Conservation (phyloP, 2,329 filamentous ascomycete genomes). For the Cladosporium sp. region DNA sequence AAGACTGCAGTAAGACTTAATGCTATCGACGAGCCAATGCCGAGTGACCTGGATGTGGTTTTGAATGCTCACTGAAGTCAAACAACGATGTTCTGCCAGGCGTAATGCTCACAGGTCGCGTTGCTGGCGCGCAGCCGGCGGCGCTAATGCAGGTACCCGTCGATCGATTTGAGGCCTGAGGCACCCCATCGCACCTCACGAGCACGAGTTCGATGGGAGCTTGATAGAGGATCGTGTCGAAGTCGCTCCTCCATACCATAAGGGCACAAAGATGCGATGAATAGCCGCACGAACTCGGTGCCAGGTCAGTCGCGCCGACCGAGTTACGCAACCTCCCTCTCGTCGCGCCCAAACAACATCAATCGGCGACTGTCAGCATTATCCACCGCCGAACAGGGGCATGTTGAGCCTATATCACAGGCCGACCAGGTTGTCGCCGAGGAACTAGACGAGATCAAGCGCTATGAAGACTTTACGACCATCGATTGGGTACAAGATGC, state of each 20-base stretch:
- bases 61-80: too few species aligned
- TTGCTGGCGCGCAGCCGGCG: neutral
- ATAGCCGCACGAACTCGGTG: conserved; percentile 34
- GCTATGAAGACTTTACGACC: conserved; percentile 97
- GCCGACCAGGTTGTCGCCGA: conserved; percentile 75
- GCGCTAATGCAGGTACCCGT: neutral
- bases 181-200: too few species aligned
- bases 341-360: conserved; percentile 45
- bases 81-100: neutral
- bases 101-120: neutral
- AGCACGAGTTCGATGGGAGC: neutral
- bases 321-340: conserved; percentile 42
- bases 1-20: too few species aligned
- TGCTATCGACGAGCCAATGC: too few species aligned
- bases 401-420: conserved; percentile 49
- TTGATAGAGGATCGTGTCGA: neutral
- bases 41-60: too few species aligned
- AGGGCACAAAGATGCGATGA: conserved; percentile 39
- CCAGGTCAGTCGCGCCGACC: conserved; percentile 15
- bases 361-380: conserved; percentile 66
- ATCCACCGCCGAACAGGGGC: conserved; percentile 61
- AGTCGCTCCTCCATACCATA: neutral
- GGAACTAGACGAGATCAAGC: conserved; percentile 95
- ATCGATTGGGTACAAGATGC: conserved; percentile 99
- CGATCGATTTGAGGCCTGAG: neutral